These are phyloP conservation scores for Gentiana dahurica DNA, from an alignment of 257 asterid genomes.

Conservation along the genomic window DNA sequence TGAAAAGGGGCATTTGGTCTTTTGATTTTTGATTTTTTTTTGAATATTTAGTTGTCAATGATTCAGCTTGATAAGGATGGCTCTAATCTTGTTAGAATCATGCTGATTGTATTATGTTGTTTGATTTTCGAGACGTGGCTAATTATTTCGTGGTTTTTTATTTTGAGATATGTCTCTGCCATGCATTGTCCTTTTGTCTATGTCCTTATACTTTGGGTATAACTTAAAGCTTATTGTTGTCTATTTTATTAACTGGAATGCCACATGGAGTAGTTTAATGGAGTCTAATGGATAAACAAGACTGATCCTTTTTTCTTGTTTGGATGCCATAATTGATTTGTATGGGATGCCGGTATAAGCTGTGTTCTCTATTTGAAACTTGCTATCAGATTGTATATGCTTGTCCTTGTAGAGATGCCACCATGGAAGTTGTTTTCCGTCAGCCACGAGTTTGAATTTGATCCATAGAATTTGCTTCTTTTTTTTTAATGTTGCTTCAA, in stretches of 20 bases:
- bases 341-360: background rate
- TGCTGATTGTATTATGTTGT: background rate
- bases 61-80: background rate
- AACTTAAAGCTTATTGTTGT: too few relatives aligned
- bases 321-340: background rate
- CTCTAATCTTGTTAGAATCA: background rate
- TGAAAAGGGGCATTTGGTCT: background rate
- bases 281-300: too few relatives aligned
- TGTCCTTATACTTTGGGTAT: too few relatives aligned
- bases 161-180: background rate
- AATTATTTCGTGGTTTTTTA: background rate
- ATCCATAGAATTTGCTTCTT: too few relatives aligned
- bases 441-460: too few relatives aligned
- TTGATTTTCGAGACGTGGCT: background rate
- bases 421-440: too few relatives aligned
- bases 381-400: too few relatives aligned
- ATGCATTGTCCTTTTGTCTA: background rate
- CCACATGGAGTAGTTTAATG: too few relatives aligned
- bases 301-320: too few relatives aligned
- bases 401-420: background rate
- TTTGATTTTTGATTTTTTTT: background rate
- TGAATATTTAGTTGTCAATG: background rate
- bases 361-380: background rate
- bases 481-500: too few relatives aligned
- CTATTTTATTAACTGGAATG: too few relatives aligned